A percentile compares a stretch with the other conserved stretches of the same genome.
These are phyloP conservation scores for Saccharomyces pastorianus DNA, from an alignment of 1,139 yeast genomes.

Conservation along the genomic window DNA sequence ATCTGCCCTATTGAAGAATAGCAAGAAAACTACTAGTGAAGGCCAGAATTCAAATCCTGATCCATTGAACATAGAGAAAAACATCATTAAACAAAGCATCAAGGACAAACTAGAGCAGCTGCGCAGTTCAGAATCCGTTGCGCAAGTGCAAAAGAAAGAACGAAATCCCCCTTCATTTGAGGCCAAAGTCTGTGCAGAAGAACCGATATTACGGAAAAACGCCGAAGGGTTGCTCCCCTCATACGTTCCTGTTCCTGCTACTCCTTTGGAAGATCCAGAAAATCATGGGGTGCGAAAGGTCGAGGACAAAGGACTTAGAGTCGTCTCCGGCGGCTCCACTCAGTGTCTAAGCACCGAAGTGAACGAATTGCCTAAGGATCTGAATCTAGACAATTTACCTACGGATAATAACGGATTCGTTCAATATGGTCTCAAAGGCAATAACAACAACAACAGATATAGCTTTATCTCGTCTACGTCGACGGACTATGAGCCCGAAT, in stretches of 20 bases:
- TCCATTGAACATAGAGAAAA: constrained; percentile 1
- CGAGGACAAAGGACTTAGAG: not conserved
- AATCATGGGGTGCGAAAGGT: not conserved
- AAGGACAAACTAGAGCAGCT: constrained; percentile 19
- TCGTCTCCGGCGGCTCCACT: not conserved
- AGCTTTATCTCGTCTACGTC: constrained; percentile 29
- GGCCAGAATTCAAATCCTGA: constrained; percentile 1
- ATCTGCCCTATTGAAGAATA: constrained; percentile 18
- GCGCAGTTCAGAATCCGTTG: constrained; percentile 7
- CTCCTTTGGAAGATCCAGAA: not conserved
- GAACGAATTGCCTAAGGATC: constrained; percentile 9
- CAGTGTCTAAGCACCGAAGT: not conserved
- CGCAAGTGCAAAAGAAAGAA: not conserved
- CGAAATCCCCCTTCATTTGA: not conserved
- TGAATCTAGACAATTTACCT: constrained; percentile 16
- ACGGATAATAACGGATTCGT: constrained; percentile 24
- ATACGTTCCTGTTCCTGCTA: not conserved
- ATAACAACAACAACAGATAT: constrained; percentile 21
- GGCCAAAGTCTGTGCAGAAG: not conserved
- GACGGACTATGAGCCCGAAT: constrained; percentile 25
- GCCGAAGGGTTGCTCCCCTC: not conserved
- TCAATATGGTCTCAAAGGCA: constrained; percentile 9
- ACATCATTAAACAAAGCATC: constrained; percentile 9
- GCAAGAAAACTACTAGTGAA: constrained; percentile 1
- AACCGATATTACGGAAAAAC: not conserved